Base-by-base conservation (phyloP, 2,329 filamentous ascomycete species). In the Microdochium paspali region DNA sequence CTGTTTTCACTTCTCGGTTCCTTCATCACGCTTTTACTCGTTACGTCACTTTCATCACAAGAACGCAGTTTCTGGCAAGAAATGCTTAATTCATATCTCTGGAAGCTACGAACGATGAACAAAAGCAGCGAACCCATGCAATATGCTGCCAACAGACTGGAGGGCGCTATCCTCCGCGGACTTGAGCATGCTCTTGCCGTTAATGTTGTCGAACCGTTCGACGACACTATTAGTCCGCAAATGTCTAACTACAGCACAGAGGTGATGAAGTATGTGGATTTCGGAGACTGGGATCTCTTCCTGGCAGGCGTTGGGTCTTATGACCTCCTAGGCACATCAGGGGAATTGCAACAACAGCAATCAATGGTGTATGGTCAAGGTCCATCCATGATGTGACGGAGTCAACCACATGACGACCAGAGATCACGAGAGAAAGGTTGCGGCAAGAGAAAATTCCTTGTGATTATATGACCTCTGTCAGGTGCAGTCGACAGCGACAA, bases 1-100 rank as follows among this genome's bases (percentile, higher is more conserved):
- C 63, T 67, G 47, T 69, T 67, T 50, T 63, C 65, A 3, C 55
- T 68, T 10, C 59, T 68, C 6, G 64, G 62, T 10, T 63, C 64
- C n/a, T 68, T 69, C 46, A 64, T 61, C 3, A 66, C 65, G 1
- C 53, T 69, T 9, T 57, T 69, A 21, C 60, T 63, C 15, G 60
- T 64, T 42, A 64, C 61, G 2, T 62, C 61, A 2, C 47, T 62
- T 4, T 61, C 59, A 4, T 60, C 59, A 1, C 56, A 57, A 44
- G 61, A 64, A 44, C 56, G 58, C 18, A 53, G 53, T 47, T 64
- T 60, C 47, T 64, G 60, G 60, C 58, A 63, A 31, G 59, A 63
- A 39, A 63, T 58, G 21, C 56, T 64, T 9, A 62, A 63, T 49
- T 62, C 59, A 7, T 64, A 63, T 44, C 58, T 62, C 4, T 64